Conservation (phyloP, 306 rosid genomes). For the Dalbergia cultrata region DNA sequence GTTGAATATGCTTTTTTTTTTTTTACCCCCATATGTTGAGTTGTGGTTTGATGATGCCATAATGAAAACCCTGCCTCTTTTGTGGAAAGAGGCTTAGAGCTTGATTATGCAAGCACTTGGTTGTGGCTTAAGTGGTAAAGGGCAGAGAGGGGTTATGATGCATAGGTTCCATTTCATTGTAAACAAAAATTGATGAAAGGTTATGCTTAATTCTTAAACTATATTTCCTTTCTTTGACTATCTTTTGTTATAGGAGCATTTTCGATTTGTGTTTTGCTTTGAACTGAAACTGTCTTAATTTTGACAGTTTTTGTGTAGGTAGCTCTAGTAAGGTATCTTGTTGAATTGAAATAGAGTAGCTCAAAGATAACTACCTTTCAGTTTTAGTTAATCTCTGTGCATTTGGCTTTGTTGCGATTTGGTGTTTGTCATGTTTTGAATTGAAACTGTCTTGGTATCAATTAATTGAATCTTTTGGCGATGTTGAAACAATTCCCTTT, state of each 20-base stretch:
- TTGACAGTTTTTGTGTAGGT: neutral
- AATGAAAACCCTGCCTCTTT: neutral
- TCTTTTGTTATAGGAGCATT: neutral
- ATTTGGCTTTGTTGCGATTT: neutral
- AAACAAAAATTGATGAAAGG: neutral
- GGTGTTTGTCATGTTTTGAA: neutral
- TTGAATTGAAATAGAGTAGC: neutral
- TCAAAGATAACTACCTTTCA: neutral
- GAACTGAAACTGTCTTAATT: neutral
- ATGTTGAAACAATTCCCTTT: neutral
- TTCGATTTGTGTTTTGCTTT: conserved; percentile 3
- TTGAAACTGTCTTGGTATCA: too few relatives aligned
- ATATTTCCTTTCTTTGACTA: neutral
- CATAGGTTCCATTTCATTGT: neutral
- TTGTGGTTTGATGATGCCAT: neutral
- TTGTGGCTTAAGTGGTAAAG: neutral
- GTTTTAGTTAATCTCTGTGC: conserved; percentile 9
- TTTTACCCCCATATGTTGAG: neutral
- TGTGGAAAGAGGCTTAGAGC: neutral
- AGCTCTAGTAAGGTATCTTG: neutral
- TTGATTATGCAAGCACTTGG: neutral
- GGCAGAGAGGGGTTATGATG: too few relatives aligned
- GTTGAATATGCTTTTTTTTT: neutral
- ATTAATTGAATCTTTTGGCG: neutral
- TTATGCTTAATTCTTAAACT: neutral